phyloP scores from a whole-genome alignment of 306 rosid genomes.

The Cicer bijugum region DNA sequence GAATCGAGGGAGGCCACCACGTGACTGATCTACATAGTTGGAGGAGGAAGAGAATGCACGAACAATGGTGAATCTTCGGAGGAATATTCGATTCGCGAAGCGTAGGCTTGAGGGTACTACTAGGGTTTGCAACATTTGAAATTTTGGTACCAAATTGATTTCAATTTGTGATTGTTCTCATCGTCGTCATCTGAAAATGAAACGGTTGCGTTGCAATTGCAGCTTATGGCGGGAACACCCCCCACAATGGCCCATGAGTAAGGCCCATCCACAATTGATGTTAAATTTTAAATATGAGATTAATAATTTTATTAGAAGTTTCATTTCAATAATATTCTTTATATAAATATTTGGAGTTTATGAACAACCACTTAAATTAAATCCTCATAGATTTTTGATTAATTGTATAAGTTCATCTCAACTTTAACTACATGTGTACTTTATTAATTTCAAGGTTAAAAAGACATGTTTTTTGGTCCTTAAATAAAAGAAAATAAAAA shows the following conservation, averaged over 20 bases:
- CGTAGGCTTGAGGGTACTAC: constrained; percentile 45
- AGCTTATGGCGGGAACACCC: not conserved
- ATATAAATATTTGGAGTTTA: too few relatives aligned
- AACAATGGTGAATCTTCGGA: constrained; percentile 45
- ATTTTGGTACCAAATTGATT: constrained; percentile 44
- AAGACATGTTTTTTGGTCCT: too few relatives aligned
- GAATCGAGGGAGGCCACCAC: constrained; percentile 94
- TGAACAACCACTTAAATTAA: too few relatives aligned
- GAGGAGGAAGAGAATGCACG: constrained; percentile 65
- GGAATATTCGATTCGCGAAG: constrained; percentile 50
- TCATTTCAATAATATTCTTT: too few relatives aligned
- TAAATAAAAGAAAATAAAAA: too few relatives aligned
- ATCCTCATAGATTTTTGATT: too few relatives aligned
- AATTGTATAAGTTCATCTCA: too few relatives aligned
- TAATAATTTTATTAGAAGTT: too few relatives aligned
- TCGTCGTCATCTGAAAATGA: not conserved
- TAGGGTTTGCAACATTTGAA: constrained; percentile 68
- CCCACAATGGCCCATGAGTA: not conserved
- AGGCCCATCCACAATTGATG: not conserved
- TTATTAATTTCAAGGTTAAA: too few relatives aligned
- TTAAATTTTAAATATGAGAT: too few relatives aligned
- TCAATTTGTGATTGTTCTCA: not conserved
- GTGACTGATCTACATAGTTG: constrained; percentile 68
- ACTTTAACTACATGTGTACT: too few relatives aligned
- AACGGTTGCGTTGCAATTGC: constrained; percentile 32